phyloP scores from a whole-genome alignment of 805 yeast genomes.

The Geotrichum ghanense region DNA sequence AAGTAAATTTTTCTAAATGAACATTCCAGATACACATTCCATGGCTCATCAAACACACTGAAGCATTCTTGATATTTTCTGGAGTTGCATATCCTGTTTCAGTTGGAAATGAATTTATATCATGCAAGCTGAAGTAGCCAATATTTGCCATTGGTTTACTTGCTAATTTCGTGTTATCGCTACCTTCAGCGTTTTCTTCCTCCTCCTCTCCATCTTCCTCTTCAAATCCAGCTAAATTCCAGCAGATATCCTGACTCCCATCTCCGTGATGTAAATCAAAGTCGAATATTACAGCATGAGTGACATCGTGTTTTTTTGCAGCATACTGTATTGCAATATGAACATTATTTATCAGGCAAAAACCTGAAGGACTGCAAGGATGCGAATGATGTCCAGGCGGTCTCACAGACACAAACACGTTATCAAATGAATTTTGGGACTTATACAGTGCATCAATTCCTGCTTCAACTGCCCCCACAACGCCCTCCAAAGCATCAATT shows the following conservation, averaged over 20 bases:
- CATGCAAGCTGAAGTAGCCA: constrained; percentile 77
- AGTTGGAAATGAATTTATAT: constrained; percentile 77
- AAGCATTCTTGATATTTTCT: constrained; percentile 61
- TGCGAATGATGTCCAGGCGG: constrained; percentile 89
- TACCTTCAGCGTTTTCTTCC: no score
- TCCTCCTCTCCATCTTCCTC: constrained; percentile 28
- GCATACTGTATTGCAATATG: constrained; percentile 78
- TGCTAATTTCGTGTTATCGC: constrained; percentile 1
- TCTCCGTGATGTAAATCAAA: constrained; percentile 86
- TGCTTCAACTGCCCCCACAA: constrained; percentile 61
- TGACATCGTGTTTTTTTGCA: constrained; percentile 43
- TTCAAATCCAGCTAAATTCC: constrained; percentile 61
- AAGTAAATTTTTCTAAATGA: constrained; percentile 55
- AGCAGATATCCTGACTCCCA: constrained; percentile 78
- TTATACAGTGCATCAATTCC: constrained; percentile 48
- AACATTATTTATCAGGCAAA: constrained; percentile 70
- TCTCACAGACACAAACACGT: constrained; percentile 57
- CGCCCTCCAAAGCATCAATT: constrained; percentile 62
- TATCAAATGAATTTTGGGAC: constrained; percentile 16
- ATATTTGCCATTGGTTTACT: constrained; percentile 39
- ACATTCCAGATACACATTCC: constrained; percentile 76
- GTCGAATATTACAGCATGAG: constrained; percentile 74
- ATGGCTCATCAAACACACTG: constrained; percentile 67
- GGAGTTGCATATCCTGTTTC: constrained; percentile 67
- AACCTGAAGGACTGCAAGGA: constrained; percentile 75